Conservation (phyloP, 305 asterid species). For the Fraxinus greggii region DNA sequence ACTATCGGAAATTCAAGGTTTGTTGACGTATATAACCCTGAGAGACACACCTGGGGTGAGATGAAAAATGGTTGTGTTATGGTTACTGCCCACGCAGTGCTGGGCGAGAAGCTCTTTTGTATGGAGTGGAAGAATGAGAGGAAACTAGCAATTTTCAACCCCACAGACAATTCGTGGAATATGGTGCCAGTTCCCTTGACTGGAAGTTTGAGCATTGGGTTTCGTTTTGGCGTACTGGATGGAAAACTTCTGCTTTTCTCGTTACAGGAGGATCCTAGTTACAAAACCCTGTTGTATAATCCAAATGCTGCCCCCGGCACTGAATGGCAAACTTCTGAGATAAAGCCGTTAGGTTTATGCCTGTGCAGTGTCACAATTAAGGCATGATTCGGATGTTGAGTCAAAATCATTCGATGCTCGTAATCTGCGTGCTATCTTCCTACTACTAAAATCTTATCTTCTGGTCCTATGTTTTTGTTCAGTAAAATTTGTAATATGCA, state of each 20-base stretch:
- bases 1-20: conserved; percentile 72
- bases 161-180: conserved; percentile 61
- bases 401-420: neutral
- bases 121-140: conserved; percentile 87
- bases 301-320: conserved; percentile 58
- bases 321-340: conserved; percentile 57
- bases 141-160: conserved; percentile 53
- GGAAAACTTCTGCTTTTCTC: conserved; percentile 66
- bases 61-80: conserved; percentile 80
- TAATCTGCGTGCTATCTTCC: neutral
- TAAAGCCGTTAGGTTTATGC: conserved; percentile 64
- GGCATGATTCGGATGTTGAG: conserved; percentile 36
- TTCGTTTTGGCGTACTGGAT: conserved; percentile 57
- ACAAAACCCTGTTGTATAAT: conserved; percentile 49
- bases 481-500: neutral
- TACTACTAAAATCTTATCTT: neutral
- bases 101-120: conserved; percentile 66
- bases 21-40: conserved; percentile 62
- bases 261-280: conserved; percentile 45
- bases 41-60: conserved; percentile 50
- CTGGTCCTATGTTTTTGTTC: neutral
- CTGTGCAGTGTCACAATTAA: conserved; percentile 60
- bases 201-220: conserved; percentile 59
- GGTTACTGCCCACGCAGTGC: conserved; percentile 75
- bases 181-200: conserved; percentile 58